Conservation (phyloP, 2,329 filamentous ascomycete species). For the Hypoxylon sp. region DNA sequence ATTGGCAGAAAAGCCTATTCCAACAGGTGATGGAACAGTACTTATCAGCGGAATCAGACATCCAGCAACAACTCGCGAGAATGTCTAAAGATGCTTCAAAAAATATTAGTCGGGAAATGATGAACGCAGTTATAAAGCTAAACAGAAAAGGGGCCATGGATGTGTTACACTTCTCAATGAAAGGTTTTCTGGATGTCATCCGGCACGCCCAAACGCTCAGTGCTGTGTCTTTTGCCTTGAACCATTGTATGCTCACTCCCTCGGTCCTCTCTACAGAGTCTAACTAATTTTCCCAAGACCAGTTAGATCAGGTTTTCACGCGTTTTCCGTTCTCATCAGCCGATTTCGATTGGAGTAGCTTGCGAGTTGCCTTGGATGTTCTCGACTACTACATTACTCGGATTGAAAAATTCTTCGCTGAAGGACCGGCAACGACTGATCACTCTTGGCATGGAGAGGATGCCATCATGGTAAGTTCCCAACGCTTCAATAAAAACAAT, state of each 20-base stretch:
- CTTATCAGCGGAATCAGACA: conserved; percentile 68
- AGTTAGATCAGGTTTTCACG: conserved; percentile 67
- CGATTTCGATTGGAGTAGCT: conserved; percentile 64
- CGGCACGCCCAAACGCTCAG: conserved; percentile 62
- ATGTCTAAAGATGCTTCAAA: conserved; percentile 62
- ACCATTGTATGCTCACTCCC: conserved; percentile 55
- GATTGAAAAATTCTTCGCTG: conserved; percentile 59
- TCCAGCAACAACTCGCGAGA: conserved; percentile 68
- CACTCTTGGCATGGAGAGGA: conserved; percentile 63
- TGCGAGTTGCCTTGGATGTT: conserved; percentile 62
- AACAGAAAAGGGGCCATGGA: conserved; percentile 70
- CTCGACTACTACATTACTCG: conserved; percentile 63
- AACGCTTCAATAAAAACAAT: not conserved
- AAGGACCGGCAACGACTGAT: conserved; percentile 55
- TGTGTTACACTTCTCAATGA: conserved; percentile 64
- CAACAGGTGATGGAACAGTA: conserved; percentile 71
- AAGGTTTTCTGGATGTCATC: conserved; percentile 67
- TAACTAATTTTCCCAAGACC: conserved; percentile 53
- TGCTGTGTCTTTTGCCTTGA: conserved; percentile 65
- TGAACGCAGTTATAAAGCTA: conserved; percentile 64
- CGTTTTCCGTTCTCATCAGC: conserved; percentile 61
- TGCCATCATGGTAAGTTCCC: conserved; percentile 58
- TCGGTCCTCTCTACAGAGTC: not conserved
- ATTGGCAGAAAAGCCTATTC: conserved; percentile 72
- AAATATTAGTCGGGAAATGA: conserved; percentile 59